These are phyloP conservation scores for Jamesozyma lodderae DNA, from an alignment of 805 yeast genomes.

Conservation along the genomic window DNA sequence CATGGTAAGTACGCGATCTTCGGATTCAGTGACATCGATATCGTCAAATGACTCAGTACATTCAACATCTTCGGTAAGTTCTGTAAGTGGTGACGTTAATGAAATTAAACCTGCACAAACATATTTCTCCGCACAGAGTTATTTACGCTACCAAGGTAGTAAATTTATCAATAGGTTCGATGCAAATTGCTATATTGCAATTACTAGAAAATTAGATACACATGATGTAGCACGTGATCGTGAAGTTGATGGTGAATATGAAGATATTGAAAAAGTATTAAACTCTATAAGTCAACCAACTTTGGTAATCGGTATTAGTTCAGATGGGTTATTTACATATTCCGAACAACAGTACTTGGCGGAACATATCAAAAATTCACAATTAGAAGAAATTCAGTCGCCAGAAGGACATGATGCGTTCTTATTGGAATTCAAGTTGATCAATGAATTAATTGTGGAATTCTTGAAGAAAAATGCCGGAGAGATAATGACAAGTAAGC, in stretches of 20 bases:
- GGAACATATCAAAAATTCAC: constrained; percentile 58
- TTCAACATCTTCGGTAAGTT: constrained; percentile 27
- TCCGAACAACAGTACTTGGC: constrained; percentile 86
- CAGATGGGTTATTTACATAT: constrained; percentile 88
- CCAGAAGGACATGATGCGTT: constrained; percentile 99
- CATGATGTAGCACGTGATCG: constrained; percentile 81
- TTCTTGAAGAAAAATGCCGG: constrained; percentile 54
- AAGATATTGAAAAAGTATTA: constrained; percentile 40
- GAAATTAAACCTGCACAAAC: constrained; percentile 35
- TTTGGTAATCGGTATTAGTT: constrained; percentile 76
- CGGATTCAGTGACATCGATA: not conserved
- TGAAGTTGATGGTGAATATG: constrained; percentile 36
- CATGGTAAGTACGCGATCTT: constrained; percentile 10
- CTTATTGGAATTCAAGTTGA: constrained; percentile 74
- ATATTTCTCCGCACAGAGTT: constrained; percentile 90
- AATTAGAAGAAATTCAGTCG: constrained; percentile 64
- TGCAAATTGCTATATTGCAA: constrained; percentile 92
- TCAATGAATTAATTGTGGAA: constrained; percentile 58
- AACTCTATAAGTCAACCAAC: constrained; percentile 61
- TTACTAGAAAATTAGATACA: constrained; percentile 87
- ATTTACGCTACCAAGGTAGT: constrained; percentile 86
- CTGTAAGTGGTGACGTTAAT: constrained; percentile 16
- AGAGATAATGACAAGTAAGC: constrained; percentile 42
- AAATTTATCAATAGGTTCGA: constrained; percentile 87
- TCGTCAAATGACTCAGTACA: constrained; percentile 18